Evolutionary conservation across 495 filamentous ascomycete genomes (phyloP).

Genomic region (Aspergillus bridgeri): DNA sequence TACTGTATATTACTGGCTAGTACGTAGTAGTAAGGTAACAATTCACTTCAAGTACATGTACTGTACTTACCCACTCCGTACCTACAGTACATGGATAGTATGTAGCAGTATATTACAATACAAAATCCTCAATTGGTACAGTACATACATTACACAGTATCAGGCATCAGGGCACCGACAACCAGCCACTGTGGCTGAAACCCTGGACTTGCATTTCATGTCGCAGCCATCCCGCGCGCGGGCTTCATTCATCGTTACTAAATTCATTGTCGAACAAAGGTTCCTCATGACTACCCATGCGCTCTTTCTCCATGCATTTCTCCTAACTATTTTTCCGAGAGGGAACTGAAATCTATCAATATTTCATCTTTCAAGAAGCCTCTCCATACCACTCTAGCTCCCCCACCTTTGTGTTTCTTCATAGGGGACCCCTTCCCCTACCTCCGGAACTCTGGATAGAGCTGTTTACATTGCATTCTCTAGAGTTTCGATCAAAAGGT

Average conservation of each 20-base stretch:
- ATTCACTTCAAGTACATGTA: no score
- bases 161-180: constrained; percentile 26
- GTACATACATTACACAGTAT: neutral
- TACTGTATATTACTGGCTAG: no score
- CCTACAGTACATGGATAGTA: neutral
- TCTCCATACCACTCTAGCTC: neutral
- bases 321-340: neutral
- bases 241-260: constrained; percentile 8
- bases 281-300: neutral
- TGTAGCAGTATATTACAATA: no score
- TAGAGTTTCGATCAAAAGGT: neutral
- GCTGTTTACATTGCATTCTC: neutral
- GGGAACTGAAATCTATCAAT: neutral
- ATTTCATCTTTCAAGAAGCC: neutral
- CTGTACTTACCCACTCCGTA: neutral
- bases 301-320: neutral
- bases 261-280: neutral
- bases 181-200: constrained; percentile 19
- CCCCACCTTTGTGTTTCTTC: neutral
- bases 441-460: neutral
- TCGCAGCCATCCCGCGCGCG: constrained; percentile 29
- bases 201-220: constrained; percentile 17
- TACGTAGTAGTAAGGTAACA: no score
- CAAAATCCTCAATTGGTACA: no score
- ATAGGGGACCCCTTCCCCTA: neutral